These are phyloP conservation scores for Moringa oleifera DNA, from an alignment of 345 rosid species.

Conservation along the genomic window DNA sequence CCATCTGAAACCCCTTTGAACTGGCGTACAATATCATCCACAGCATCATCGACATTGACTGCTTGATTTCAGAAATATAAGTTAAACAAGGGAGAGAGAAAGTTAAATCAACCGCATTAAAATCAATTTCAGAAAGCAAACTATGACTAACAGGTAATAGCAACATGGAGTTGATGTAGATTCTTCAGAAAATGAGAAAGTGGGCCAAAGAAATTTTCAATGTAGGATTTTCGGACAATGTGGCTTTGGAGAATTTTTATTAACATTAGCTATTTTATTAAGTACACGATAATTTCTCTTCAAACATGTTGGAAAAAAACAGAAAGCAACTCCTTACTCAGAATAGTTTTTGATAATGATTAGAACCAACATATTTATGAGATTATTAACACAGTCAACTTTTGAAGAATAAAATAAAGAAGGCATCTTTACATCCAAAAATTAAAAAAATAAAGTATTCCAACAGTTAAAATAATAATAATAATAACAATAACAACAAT, in stretches of 20 bases:
- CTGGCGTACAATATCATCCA: constrained; percentile 92
- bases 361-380: not conserved
- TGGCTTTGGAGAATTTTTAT: too few species aligned
- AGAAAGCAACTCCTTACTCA: not conserved
- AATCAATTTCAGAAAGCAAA: constrained; percentile 3
- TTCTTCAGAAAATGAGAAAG: not conserved
- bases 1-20: constrained; percentile 93
- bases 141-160: not conserved
- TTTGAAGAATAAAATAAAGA: too few species aligned
- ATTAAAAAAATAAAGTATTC: too few species aligned
- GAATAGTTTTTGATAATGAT: too few species aligned
- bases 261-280: too few species aligned
- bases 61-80: constrained; percentile 19
- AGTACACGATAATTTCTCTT: not conserved
- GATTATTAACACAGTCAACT: not conserved
- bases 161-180: not conserved
- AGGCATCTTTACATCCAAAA: not conserved
- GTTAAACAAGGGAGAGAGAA: constrained; percentile 1
- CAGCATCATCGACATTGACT: constrained; percentile 98
- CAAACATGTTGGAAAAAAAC: not conserved
- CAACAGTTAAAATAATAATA: too few species aligned
- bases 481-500: too few species aligned
- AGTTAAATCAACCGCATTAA: constrained; percentile 15
- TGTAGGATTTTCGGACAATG: too few species aligned
- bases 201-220: not conserved